Conservation (phyloP, 306 rosid species). For the Psophocarpus tetragonolobus region DNA sequence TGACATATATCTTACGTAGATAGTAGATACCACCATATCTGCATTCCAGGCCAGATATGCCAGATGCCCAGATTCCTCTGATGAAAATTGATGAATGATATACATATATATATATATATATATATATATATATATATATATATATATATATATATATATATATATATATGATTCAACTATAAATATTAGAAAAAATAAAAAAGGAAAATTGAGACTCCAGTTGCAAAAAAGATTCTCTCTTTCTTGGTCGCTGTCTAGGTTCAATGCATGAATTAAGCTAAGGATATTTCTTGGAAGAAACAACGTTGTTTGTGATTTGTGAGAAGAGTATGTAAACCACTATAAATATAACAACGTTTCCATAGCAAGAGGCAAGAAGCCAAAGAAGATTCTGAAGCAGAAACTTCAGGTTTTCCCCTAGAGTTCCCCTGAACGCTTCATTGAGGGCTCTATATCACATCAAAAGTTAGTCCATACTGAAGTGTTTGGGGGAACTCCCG, state of each 20-base stretch:
- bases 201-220: not conserved
- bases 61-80: not conserved
- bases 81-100: not conserved
- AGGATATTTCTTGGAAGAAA: not conserved
- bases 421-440: conserved; percentile 43
- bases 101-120: no score
- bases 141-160: no score
- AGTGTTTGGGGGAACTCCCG: conserved; percentile 54
- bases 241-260: conserved; percentile 1
- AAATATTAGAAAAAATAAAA: not conserved
- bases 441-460: conserved; percentile 1
- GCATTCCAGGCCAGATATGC: not conserved
- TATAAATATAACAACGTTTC: conserved; percentile 27
- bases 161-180: not conserved
- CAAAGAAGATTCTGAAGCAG: not conserved
- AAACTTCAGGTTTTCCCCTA: conserved; percentile 32
- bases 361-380: conserved; percentile 2
- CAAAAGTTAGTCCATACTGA: not conserved
- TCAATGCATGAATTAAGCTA: not conserved
- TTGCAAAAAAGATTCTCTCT: not conserved
- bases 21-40: conserved; percentile 20
- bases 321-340: not conserved
- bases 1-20: not conserved
- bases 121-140: no score
- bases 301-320: not conserved